phyloP scores from a whole-genome alignment of 371 early-diverging fungal species.

The Smittium culicis region DNA sequence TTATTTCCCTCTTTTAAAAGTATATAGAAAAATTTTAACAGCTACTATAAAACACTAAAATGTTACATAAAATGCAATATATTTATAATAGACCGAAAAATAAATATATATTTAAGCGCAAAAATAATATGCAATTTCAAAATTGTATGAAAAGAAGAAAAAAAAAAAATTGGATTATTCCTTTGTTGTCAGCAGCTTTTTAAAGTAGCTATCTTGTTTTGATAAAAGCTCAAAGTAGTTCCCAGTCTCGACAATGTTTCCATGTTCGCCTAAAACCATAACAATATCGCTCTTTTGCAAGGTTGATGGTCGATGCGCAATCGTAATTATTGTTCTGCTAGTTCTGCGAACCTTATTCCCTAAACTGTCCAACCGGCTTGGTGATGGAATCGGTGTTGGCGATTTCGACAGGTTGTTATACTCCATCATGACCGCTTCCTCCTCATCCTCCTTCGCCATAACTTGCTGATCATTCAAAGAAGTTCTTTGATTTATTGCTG shows the following conservation, averaged over 20 bases:
- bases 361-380: neutral
- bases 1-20: too few species aligned
- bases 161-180: slow-evolving; percentile 14
- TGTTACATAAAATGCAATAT: too few species aligned
- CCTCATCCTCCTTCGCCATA: neutral
- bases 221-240: slow-evolving; percentile 21
- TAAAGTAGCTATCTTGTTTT: slow-evolving; percentile 23
- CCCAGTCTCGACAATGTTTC: slow-evolving; percentile 28
- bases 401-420: neutral
- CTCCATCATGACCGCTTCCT: neutral
- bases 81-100: too few species aligned
- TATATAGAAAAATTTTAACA: too few species aligned
- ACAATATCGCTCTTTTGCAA: slow-evolving; percentile 26
- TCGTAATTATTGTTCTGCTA: slow-evolving; percentile 32
- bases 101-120: too few species aligned
- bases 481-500: neutral
- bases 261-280: slow-evolving; percentile 27
- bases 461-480: neutral
- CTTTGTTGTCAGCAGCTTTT: slow-evolving; percentile 25
- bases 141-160: slow-evolving; percentile 12
- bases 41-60: too few species aligned
- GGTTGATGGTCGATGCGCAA: slow-evolving; percentile 52
- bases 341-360: neutral
- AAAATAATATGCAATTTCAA: too few species aligned
- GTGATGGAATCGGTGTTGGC: neutral